Evolutionary conservation across 768 basidiomycete genomes (phyloP), one percentile per base, ranked within the genome.

Genomic region (Galerina sulciceps): DNA sequence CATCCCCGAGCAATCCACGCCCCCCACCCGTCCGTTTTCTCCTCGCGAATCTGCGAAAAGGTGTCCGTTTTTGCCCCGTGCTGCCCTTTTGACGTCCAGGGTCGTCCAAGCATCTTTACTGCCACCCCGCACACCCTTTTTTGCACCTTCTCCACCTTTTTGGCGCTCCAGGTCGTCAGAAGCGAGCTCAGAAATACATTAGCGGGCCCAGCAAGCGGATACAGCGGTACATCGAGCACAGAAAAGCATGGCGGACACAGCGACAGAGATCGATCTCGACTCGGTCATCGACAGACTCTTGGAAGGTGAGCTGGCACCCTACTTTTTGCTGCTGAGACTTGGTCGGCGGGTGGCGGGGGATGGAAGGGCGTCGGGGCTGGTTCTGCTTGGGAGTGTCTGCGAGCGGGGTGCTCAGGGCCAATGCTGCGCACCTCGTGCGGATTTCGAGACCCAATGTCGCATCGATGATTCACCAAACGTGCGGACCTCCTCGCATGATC

Each of bases 211-310:
- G 36, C 59, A 49, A 51, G 52, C 52, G 40, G 53, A 46, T 49
- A 47, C 54, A 35, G 41, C 31, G 10, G 34, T 18, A 35, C 38
- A 17, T 56, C 42, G 54, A 57, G 47, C 22, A 55, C 57, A 50
- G 47, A 53, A 45, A 73, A 68, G 45, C 55, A 92, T 92, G 91
- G 87, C 90, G 71, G 91, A 93, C 69, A 80, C 87, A 66, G 79
- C 85, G 60, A 90, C 90, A 72, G 96, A 98, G 75, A 96, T 99
- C 78, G 96, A 99, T 85, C 86, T 99, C 62, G 96, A 99, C 84
- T 96, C 94, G 76, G 94, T 99, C 82, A 99, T 99, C 71, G 96
- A 98, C 88, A 86, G 95, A 61, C 84, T 99, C 63, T 82, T 98
- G 63, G 96, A 99, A 89, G 96, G 96, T 96, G 81, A 72, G 73